Conservation (phyloP, 768 basidiomycete genomes). For the Lyophyllum shimeji region DNA sequence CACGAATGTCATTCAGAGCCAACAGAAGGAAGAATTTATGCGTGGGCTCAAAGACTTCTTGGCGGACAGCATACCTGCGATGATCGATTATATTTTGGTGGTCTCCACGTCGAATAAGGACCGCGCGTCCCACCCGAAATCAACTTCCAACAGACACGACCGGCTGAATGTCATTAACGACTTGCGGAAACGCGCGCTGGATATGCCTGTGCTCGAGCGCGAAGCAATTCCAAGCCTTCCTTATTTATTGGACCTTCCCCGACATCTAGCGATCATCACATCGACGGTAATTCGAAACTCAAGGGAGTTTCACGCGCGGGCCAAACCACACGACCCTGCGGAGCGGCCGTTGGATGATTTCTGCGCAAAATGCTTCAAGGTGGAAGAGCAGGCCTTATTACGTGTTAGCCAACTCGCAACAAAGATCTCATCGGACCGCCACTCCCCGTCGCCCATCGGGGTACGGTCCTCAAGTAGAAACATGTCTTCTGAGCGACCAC, state of each 20-base stretch:
- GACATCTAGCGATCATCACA: constrained; percentile 73
- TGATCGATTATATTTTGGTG: constrained; percentile 76
- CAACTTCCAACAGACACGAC: constrained; percentile 44
- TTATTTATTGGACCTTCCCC: constrained; percentile 74
- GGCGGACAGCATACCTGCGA: constrained; percentile 56
- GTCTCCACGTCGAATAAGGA: constrained; percentile 60
- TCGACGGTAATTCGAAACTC: constrained; percentile 75
- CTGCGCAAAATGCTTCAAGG: constrained; percentile 59
- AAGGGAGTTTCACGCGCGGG: constrained; percentile 36
- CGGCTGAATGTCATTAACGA: constrained; percentile 53
- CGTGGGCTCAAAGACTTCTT: constrained; percentile 74
- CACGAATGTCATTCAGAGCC: constrained; percentile 36
- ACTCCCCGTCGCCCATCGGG: constrained; percentile 8
- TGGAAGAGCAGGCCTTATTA: constrained; percentile 68
- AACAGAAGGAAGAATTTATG: constrained; percentile 84
- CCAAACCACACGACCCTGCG: constrained; percentile 29
- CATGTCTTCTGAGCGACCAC: background rate
- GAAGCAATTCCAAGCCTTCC: constrained; percentile 76
- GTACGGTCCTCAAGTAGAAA: background rate
- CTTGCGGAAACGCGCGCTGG: constrained; percentile 55
- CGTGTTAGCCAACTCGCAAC: constrained; percentile 64
- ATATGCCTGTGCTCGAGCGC: constrained; percentile 56
- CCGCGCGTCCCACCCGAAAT: constrained; percentile 24
- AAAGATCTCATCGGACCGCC: constrained; percentile 31
- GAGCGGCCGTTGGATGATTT: constrained; percentile 53